Conservation (phyloP, 2,329 filamentous ascomycete genomes). For the Chrysosporium queenslandicum region DNA sequence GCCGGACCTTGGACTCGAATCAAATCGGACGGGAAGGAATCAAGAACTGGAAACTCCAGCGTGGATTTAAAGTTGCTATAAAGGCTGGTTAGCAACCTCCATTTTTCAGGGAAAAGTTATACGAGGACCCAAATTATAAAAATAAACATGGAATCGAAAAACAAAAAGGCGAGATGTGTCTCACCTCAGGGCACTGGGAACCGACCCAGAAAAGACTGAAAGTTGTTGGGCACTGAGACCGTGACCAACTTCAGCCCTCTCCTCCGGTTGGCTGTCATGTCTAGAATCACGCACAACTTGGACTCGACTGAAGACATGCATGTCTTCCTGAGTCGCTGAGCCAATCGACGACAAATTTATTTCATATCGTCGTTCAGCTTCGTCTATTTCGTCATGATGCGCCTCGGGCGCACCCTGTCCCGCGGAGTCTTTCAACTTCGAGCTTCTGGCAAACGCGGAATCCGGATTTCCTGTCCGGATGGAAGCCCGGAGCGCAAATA, state of each 20-base stretch:
- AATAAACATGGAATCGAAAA: background rate
- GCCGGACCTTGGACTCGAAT: constrained; percentile 42
- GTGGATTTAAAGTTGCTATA: constrained; percentile 27
- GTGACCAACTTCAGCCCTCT: constrained; percentile 7
- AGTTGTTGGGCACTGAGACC: constrained; percentile 1
- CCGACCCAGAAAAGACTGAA: background rate
- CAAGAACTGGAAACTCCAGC: constrained; percentile 63
- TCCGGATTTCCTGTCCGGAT: constrained; percentile 31
- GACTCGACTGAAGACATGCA: constrained; percentile 7
- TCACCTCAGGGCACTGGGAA: constrained; percentile 7
- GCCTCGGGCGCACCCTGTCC: background rate
- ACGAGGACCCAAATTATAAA: background rate
- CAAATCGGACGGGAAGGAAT: constrained; percentile 70
- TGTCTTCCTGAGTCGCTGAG: background rate
- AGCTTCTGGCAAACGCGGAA: constrained; percentile 21
- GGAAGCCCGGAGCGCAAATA: constrained; percentile 64
- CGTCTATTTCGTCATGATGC: constrained; percentile 1
- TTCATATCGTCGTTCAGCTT: constrained; percentile 10
- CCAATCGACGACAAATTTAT: constrained; percentile 10
- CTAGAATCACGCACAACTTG: constrained; percentile 10
- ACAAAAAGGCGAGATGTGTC: background rate
- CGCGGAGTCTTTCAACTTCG: background rate
- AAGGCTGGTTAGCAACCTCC: constrained; percentile 1
- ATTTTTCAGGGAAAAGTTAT: constrained; percentile 4
- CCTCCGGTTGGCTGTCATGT: background rate